Evolutionary conservation across 192 early-diverging fungal genomes (phyloP), one percentile per base, ranked within the genome.

Genomic region (Backusella parvicylindrica): DNA sequence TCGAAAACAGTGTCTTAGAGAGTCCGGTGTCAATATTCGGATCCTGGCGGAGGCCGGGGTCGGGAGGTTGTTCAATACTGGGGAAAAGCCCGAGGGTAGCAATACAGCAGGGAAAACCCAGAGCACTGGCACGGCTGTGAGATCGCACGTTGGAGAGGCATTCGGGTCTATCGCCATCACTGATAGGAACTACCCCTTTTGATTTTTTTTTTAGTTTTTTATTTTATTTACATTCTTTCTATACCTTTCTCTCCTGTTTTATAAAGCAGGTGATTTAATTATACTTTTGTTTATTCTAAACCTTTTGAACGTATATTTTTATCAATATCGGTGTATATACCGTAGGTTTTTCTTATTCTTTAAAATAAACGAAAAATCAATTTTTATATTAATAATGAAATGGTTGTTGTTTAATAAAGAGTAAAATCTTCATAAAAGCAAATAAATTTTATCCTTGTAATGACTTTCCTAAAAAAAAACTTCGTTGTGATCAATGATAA

Each of bases 101-200:
- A 83, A 83, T 79, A 83, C 78, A 83, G 78, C 81, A 83, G 81
- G 81, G 81, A 83, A 83, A 83, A 83, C 81, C 67, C 49, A 79
- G 63, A 83, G 81, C 77, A 83, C 65, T 70, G 66, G 68, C 28
- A 68, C 79, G 78, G 81, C 81, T 80, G 78, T 76, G 72, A 83
- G 78, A 60, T 83, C 69, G 78, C 81, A 83, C 81, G 36, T 74
- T 66, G 72, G 78, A 83, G 81, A 78, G 66, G 70, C 49, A 68
- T 68, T 78, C 66, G 64, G 23, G 26, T 47, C 23, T 53, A 56
- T 41, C 66, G 77, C 77, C 77, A 78, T 73, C 71, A 40, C 64
- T n/a, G 26, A 40, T 43, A 49, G 71, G 71, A 73, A 78, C 77
- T 78, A 43, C 77, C 77, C 70, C 77, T 78, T 78, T 78, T 78